Percentiles rank a stretch among this genome's conserved stretches.
Evolutionary conservation across 768 basidiomycete genomes (phyloP).

Genomic region (Chalciporus sphaerocephalus): DNA sequence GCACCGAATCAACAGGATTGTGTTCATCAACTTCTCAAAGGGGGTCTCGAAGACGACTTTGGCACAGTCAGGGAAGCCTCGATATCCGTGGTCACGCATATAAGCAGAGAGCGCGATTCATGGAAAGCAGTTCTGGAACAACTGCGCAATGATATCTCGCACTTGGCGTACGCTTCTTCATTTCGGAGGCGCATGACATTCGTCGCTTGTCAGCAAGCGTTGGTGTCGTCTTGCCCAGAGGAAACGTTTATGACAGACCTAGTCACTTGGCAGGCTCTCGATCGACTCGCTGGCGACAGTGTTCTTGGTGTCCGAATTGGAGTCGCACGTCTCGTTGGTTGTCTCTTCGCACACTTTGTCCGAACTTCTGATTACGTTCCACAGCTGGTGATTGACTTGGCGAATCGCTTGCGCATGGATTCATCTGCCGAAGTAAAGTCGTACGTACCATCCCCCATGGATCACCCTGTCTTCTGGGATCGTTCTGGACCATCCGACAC

Average conservation of each 20-base stretch:
- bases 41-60: slow-evolving; percentile 69
- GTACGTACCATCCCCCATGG: slow-evolving; percentile 43
- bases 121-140: slow-evolving; percentile 34
- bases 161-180: slow-evolving; percentile 43
- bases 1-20: slow-evolving; percentile 41
- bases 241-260: slow-evolving; percentile 40
- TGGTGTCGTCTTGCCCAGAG: slow-evolving; percentile 37
- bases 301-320: slow-evolving; percentile 85
- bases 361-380: slow-evolving; percentile 25
- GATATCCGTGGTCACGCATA: slow-evolving; percentile 46
- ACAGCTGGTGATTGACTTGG: slow-evolving; percentile 36
- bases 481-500: slow-evolving; percentile 28
- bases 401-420: slow-evolving; percentile 50
- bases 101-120: slow-evolving; percentile 39
- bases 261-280: slow-evolving; percentile 47
- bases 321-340: slow-evolving; percentile 67
- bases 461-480: slow-evolving; percentile 10
- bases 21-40: slow-evolving; percentile 51
- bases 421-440: slow-evolving; percentile 57
- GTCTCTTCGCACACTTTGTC: slow-evolving; percentile 34
- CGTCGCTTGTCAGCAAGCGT: slow-evolving; percentile 65
- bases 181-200: slow-evolving; percentile 72
- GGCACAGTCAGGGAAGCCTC: slow-evolving; percentile 84
- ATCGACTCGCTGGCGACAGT: slow-evolving; percentile 54
- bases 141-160: slow-evolving; percentile 40